Evolutionary conservation across 2,329 filamentous ascomycete genomes (phyloP).

Genomic region (Byssoonygena ceratinophila): DNA sequence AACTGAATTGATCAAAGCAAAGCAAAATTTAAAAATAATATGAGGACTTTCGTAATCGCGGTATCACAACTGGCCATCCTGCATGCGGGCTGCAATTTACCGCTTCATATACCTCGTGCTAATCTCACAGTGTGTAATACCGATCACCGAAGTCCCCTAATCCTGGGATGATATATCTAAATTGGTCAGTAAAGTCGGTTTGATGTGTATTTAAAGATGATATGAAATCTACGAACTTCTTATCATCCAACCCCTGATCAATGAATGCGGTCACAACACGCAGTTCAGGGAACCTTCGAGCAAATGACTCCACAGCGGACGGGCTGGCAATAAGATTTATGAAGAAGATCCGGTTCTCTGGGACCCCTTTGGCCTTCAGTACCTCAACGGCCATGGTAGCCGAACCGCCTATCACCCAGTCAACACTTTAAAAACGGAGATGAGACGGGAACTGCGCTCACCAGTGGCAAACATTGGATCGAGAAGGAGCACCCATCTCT

Average conservation of each 20-base stretch:
- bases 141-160: constrained; percentile 92
- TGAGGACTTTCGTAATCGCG: no score
- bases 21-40: no score
- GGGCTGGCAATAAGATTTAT: constrained; percentile 96
- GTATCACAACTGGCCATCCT: not conserved
- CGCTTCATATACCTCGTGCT: not conserved
- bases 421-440: not conserved
- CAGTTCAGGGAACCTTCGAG: constrained; percentile 75
- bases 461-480: constrained; percentile 99
- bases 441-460: constrained; percentile 33
- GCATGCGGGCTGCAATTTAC: not conserved
- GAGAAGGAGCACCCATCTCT: constrained; percentile 83
- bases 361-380: constrained; percentile 77
- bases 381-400: constrained; percentile 96
- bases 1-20: no score
- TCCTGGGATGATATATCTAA: constrained; percentile 86
- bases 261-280: constrained; percentile 93
- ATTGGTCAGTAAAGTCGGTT: constrained; percentile 14
- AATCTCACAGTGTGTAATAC: constrained; percentile 72
- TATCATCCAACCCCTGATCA: constrained; percentile 90
- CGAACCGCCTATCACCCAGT: constrained; percentile 58
- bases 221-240: constrained; percentile 61
- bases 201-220: not conserved
- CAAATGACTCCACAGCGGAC: constrained; percentile 80
- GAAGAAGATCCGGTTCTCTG: constrained; percentile 90